phyloP scores from a whole-genome alignment of 2,329 filamentous ascomycete species.

The Verticillium isaacii region DNA sequence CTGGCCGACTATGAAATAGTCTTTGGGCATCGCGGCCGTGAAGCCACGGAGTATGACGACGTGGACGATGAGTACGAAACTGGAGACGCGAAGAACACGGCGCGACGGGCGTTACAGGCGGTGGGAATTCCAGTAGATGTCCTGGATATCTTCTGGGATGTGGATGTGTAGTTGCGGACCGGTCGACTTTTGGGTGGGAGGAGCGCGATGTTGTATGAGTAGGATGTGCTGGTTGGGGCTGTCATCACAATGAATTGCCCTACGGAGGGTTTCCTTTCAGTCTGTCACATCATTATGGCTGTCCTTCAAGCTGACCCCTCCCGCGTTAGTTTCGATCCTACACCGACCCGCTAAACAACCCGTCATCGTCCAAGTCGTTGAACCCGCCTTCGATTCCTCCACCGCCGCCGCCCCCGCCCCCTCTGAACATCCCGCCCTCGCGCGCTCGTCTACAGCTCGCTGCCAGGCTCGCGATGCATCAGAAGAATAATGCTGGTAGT shows the following conservation, averaged over 20 bases:
- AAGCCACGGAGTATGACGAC: not conserved
- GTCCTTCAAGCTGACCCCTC: constrained; percentile 5
- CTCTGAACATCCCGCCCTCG: constrained; percentile 80
- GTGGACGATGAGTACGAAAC: not conserved
- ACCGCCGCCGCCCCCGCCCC: constrained; percentile 63
- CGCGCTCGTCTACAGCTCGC: constrained; percentile 86
- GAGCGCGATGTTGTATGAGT: not conserved
- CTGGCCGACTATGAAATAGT: not conserved
- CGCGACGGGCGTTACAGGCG: not conserved
- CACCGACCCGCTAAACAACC: constrained; percentile 48
- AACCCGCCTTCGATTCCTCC: constrained; percentile 55
- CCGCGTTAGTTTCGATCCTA: constrained; percentile 51
- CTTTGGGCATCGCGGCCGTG: not conserved
- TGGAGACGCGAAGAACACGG: not conserved
- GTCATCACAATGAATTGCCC: not conserved
- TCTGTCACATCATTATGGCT: not conserved
- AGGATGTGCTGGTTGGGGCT: not conserved
- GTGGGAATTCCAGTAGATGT: not conserved
- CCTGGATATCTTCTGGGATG: not conserved
- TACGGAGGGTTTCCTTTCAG: not conserved
- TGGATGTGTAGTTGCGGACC: not conserved
- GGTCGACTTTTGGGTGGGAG: not conserved
- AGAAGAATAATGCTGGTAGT: constrained; percentile 52
- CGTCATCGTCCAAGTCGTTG: constrained; percentile 39
- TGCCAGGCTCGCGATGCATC: constrained; percentile 74